A percentile compares a stretch with the other conserved stretches of the same genome.
These are phyloP conservation scores for Venturia nashicola DNA, from an alignment of 2,329 filamentous ascomycete species.

Conservation along the genomic window DNA sequence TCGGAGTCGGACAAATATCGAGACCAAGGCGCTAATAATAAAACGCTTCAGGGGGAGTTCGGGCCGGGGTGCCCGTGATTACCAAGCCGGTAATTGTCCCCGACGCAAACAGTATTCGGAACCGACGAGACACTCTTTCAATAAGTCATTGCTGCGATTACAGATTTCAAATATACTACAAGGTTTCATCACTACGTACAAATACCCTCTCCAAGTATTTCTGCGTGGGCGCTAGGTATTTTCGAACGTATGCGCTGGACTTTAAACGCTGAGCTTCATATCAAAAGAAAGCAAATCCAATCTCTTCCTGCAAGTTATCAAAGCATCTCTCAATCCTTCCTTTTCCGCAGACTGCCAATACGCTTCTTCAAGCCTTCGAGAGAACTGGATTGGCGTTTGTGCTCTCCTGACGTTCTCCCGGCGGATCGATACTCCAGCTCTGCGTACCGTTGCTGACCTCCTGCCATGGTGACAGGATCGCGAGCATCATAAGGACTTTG, in stretches of 20 bases:
- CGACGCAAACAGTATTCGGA: no score
- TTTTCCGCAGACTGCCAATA: slow-evolving; percentile 31
- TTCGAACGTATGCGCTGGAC: neutral
- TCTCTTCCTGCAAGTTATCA: neutral
- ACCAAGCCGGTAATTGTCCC: no score
- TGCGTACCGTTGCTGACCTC: slow-evolving; percentile 10
- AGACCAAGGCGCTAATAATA: no score
- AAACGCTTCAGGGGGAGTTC: no score
- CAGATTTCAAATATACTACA: neutral
- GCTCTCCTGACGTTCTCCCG: slow-evolving; percentile 20
- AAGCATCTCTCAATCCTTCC: slow-evolving; percentile 11
- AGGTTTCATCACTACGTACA: neutral
- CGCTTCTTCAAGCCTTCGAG: slow-evolving; percentile 33
- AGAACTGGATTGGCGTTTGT: slow-evolving; percentile 22
- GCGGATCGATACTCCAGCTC: slow-evolving; percentile 17
- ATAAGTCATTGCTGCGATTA: neutral
- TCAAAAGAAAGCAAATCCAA: slow-evolving; percentile 1
- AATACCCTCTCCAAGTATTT: neutral
- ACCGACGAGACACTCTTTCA: neutral
- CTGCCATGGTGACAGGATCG: slow-evolving; percentile 16
- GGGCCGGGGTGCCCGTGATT: no score
- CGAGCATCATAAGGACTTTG: neutral
- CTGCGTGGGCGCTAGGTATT: neutral
- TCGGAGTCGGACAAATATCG: no score
- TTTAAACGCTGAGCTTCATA: neutral